Base-by-base conservation (phyloP, 768 basidiomycete genomes). In the Trametes punicea region DNA sequence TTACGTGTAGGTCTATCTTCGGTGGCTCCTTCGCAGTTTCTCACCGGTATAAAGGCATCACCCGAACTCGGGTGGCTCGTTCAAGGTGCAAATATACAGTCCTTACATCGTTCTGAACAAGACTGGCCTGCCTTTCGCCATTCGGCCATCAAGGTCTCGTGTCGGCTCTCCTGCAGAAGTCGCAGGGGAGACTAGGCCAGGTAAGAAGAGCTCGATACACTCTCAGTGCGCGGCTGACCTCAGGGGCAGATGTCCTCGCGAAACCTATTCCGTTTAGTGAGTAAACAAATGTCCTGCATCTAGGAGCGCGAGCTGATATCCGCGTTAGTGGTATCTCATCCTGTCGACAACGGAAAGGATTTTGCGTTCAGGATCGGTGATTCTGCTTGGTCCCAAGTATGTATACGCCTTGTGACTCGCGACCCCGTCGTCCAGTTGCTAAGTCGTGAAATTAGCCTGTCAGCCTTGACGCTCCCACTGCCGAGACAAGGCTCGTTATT, bases 31-130 rank as follows among this genome's bases (percentile, higher is more conserved):
- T n/a, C n/a, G n/a, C n/a, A n/a, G 23, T 27, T 31, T 8, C 40
- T 57, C 3, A 57, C 8, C n/a, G 31, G 18, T 33, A 26, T 33
- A 27, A 46, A 85, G 88, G 20, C 85, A 85, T 49, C 89, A 90
- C 71, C 83, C 91, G 6, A 83, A 97, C 48, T 88, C 95, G 6
- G 97, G 95, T 2, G 94, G 95, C 21, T 93, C 95, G 1, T 95
- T 97, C 79, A 93, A 89, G 70, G 91, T 97, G 0, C 96, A 98
- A 69, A 83, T 99, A 41, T 98, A 91, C 67, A 84, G 83, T 60
- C 94, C 95, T 2, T 98, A 88, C 66, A 74, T 98, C 48, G 73
- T 98, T 38, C 70, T 96, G 69, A 99, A 99, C 74, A 98, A 97
- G 75, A 94, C 94, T 0, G 88, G 87, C 6, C 71, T 94, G 31